Base-by-base conservation (phyloP, 2,329 filamentous ascomycete species). In the Alternaria tenuissima region DNA sequence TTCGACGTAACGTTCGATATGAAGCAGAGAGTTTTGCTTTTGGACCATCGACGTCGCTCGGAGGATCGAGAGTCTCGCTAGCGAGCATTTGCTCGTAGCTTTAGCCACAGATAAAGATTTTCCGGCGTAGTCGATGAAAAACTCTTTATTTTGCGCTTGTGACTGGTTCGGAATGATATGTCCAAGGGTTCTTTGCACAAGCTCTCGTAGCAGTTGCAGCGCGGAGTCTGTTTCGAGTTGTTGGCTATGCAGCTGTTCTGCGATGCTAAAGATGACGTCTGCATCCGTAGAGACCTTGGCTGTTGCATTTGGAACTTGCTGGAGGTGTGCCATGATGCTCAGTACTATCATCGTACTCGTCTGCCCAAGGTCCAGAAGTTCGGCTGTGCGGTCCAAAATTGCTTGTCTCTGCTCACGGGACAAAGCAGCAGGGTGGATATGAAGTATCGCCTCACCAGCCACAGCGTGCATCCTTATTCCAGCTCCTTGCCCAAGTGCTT, bases 221-320 rank as follows among this genome's bases (percentile, higher is more conserved):
- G 53, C 53, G 7, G 62, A 43, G n/a, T 62, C 55, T 1, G 65
- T 61, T 47, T 64, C 67, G 4, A 60, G 9, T 1, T 64, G 46
- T 1, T 62, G 57, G 7, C 63, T 58, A 38, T 72, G 67, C 22
- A 77, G 41, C 12, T 64, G 61, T n/a, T 72, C 63, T 1, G 73
- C 70, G 11, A 77, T 63, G n/a, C 71, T 58, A 52, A 76, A 77
- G 16, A 76, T 51, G 1, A 65, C 38, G 3, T 52, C 52, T 11
- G 67, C 67, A 18, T 76, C 64, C 5, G 67, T 71, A 5, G 72
- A 74, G 1, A 79, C 54, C 28, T 73, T 76, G 11, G 77, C 72
- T 6, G 71, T 78, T 14, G 77, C 72, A 55, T 79, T 79, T 2
- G 77, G 71, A 6, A 72, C 61, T 30, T 73, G 64, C 71, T 78